phyloP scores from a whole-genome alignment of 306 rosid genomes.

The Dalbergia cochinchinensis region DNA sequence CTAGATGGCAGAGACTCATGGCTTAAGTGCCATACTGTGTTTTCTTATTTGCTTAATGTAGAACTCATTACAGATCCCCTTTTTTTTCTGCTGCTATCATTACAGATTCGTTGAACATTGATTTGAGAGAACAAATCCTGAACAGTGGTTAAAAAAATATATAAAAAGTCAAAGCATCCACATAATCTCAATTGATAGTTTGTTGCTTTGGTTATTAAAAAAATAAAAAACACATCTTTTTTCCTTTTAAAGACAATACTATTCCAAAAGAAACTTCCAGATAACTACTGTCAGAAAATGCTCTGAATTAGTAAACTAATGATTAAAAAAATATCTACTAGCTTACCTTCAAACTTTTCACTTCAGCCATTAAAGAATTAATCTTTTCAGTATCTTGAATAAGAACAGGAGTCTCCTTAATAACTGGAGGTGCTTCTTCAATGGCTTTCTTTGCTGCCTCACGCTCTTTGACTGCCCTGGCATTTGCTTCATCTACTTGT shows the following conservation, averaged over 20 bases:
- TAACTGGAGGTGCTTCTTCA: slow-evolving; percentile 96
- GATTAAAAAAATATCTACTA: background rate
- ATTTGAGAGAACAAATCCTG: slow-evolving; percentile 33
- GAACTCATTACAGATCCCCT: background rate
- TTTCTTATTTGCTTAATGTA: too few species aligned
- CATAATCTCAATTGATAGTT: background rate
- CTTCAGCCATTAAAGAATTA: slow-evolving; percentile 77
- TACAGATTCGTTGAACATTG: background rate
- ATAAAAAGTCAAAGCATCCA: slow-evolving; percentile 10
- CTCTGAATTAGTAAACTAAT: slow-evolving; percentile 1
- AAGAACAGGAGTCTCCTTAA: slow-evolving; percentile 96
- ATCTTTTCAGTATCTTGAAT: slow-evolving; percentile 92
- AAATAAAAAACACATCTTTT: slow-evolving; percentile 5
- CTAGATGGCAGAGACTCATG: too few species aligned
- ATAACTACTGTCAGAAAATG: slow-evolving; percentile 29
- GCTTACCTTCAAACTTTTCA: slow-evolving; percentile 84
- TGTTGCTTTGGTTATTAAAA: background rate
- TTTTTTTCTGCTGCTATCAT: too few species aligned
- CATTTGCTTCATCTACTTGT: slow-evolving; percentile 94
- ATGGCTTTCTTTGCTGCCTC: slow-evolving; percentile 88
- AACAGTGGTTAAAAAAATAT: slow-evolving; percentile 20
- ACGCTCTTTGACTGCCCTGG: slow-evolving; percentile 81
- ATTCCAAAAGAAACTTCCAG: slow-evolving; percentile 23
- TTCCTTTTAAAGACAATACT: background rate
- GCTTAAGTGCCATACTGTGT: too few species aligned